Conservation (phyloP, 2,329 filamentous ascomycete species). For the Phoma sp. region DNA sequence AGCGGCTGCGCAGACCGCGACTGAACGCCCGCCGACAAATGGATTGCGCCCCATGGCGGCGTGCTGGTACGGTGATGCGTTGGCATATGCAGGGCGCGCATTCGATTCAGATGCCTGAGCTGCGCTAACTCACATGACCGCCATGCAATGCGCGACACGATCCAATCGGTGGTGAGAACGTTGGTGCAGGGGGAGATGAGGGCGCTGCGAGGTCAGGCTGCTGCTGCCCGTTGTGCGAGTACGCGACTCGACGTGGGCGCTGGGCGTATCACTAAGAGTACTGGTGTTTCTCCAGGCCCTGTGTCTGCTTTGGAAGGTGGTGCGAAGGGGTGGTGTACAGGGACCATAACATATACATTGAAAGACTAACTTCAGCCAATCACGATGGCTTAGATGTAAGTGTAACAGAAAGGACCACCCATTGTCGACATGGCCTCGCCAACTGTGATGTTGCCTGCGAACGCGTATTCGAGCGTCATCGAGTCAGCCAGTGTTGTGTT, state of each 20-base stretch:
- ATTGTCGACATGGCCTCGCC: slow-evolving; percentile 52
- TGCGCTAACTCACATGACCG: slow-evolving; percentile 18
- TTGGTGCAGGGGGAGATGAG: slow-evolving; percentile 10
- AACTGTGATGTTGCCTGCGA: slow-evolving; percentile 43
- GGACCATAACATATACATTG: neutral
- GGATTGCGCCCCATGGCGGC: slow-evolving; percentile 37
- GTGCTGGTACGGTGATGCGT: slow-evolving; percentile 42
- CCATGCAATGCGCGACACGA: slow-evolving; percentile 14
- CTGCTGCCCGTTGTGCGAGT: neutral
- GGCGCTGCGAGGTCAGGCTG: neutral
- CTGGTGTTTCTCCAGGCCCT: no score
- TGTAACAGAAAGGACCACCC: slow-evolving; percentile 56
- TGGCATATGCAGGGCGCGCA: slow-evolving; percentile 36
- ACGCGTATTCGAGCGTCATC: slow-evolving; percentile 49
- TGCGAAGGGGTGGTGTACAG: no score
- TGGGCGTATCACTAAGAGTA: no score
- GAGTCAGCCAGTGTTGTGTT: slow-evolving; percentile 55
- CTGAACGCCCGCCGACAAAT: slow-evolving; percentile 34
- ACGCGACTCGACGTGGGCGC: no score
- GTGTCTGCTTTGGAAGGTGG: no score
- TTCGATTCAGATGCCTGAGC: slow-evolving; percentile 12
- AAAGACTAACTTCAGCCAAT: slow-evolving; percentile 6
- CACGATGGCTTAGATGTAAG: slow-evolving; percentile 42
- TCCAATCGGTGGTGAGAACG: slow-evolving; percentile 24
- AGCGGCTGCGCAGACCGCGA: slow-evolving; percentile 24